A percentile compares a stretch with the other conserved stretches of the same genome.
phyloP scores from a whole-genome alignment of 495 filamentous ascomycete genomes.

The Pseudoneurospora amorphoporcata region DNA sequence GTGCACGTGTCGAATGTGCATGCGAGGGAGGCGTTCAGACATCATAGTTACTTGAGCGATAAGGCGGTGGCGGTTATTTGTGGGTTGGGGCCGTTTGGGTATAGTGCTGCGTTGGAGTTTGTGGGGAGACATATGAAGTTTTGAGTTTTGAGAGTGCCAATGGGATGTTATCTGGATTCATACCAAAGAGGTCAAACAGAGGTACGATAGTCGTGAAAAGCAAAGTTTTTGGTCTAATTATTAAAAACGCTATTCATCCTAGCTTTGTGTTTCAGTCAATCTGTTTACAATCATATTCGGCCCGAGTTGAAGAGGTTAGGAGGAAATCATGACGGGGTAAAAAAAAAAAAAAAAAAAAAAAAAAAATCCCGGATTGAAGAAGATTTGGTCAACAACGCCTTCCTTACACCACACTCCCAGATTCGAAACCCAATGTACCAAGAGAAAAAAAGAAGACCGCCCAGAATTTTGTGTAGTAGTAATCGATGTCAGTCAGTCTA shows the following conservation, averaged over 20 bases:
- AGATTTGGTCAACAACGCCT: background rate
- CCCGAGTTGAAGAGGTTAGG: background rate
- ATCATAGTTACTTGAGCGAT: slow-evolving; percentile 59
- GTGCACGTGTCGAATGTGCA: slow-evolving; percentile 62
- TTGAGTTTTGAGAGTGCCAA: slow-evolving; percentile 5
- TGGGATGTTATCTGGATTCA: background rate
- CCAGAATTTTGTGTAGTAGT: background rate
- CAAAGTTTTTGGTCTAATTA: background rate
- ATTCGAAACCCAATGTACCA: background rate
- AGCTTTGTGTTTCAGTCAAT: background rate
- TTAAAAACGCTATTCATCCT: background rate
- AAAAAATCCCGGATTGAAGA: background rate
- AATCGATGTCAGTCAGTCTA: background rate
- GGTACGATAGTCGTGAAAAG: too few relatives aligned
- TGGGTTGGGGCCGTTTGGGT: slow-evolving; percentile 57
- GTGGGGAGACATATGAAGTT: slow-evolving; percentile 38
- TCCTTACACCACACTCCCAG: background rate
- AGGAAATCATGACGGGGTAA: background rate
- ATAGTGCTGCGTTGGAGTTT: slow-evolving; percentile 59
- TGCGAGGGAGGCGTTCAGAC: slow-evolving; percentile 50
- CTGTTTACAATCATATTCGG: background rate
- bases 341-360: background rate
- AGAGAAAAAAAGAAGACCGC: background rate
- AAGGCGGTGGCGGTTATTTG: slow-evolving; percentile 60
- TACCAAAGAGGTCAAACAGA: too few relatives aligned